These are phyloP conservation scores for Choanephora cucurbitarum DNA, from an alignment of 371 early-diverging fungal genomes.

Conservation along the genomic window DNA sequence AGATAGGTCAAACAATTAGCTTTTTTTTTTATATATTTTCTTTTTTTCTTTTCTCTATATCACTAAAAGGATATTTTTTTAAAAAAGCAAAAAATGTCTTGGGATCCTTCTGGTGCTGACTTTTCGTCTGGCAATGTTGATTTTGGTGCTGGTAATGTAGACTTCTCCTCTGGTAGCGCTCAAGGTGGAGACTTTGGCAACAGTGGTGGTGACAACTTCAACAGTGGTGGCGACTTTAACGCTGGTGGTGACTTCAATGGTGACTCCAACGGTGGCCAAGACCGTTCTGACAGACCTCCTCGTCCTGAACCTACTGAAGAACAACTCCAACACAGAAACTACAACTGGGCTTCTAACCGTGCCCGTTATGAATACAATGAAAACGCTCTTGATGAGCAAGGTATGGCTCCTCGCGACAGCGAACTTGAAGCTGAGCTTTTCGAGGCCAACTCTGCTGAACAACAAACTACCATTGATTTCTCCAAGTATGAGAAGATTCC, in stretches of 20 bases:
- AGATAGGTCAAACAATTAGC: too few relatives aligned
- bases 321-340: slow-evolving; percentile 30
- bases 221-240: neutral
- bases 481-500: slow-evolving; percentile 59
- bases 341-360: slow-evolving; percentile 57
- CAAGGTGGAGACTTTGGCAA: neutral
- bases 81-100: slow-evolving; percentile 13
- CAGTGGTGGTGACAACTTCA: neutral
- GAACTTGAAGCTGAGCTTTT: slow-evolving; percentile 57
- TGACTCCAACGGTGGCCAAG: slow-evolving; percentile 6
- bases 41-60: too few relatives aligned
- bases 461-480: slow-evolving; percentile 59
- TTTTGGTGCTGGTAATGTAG: neutral
- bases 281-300: slow-evolving; percentile 14
- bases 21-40: too few relatives aligned
- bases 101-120: slow-evolving; percentile 17
- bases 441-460: slow-evolving; percentile 40
- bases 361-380: slow-evolving; percentile 58
- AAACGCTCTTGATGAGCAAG: slow-evolving; percentile 38
- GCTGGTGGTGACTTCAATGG: slow-evolving; percentile 8
- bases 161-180: slow-evolving; percentile 7
- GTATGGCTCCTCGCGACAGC: slow-evolving; percentile 47
- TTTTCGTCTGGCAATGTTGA: slow-evolving; percentile 13
- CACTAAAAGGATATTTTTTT: slow-evolving; percentile 3
- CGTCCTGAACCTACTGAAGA: slow-evolving; percentile 28